Evolutionary conservation across 2,329 filamentous ascomycete genomes (phyloP).

Genomic region (Xylariaceae sp.): DNA sequence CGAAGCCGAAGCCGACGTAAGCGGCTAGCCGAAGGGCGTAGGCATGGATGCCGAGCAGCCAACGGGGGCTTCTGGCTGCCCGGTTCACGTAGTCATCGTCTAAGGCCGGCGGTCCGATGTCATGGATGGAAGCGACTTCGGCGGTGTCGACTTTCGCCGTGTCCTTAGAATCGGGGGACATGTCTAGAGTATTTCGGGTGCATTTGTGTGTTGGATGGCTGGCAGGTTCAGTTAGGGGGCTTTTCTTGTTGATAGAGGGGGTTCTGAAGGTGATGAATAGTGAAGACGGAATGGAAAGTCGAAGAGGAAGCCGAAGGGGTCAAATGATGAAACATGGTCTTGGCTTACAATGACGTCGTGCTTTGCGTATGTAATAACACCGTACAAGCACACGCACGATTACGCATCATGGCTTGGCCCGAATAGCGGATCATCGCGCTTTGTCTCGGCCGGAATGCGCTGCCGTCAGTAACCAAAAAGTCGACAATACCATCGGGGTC

Average conservation of each 20-base stretch:
- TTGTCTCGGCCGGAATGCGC: not conserved
- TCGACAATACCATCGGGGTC: not conserved
- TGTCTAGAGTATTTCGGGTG: not conserved
- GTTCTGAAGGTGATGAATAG: not conserved
- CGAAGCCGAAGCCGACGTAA: conserved; percentile 24
- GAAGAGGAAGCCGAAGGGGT: not conserved
- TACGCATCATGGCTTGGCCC: not conserved
- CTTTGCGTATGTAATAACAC: not conserved
- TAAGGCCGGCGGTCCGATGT: conserved; percentile 23
- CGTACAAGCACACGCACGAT: too few relatives aligned
- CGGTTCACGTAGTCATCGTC: conserved; percentile 27
- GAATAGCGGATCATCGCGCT: not conserved
- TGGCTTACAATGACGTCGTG: not conserved
- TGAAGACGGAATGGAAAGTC: not conserved
- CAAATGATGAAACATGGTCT: not conserved
- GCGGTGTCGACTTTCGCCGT: conserved; percentile 9
- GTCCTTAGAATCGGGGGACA: conserved; percentile 9
- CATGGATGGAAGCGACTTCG: conserved; percentile 17
- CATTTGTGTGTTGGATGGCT: conserved; percentile 10
- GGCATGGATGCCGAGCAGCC: conserved; percentile 29
- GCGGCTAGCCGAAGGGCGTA: conserved; percentile 24
- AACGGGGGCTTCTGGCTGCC: conserved; percentile 25
- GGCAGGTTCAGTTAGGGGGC: conserved; percentile 14
- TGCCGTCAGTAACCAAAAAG: not conserved
- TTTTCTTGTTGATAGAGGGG: conserved; percentile 1